A percentile compares a stretch with the other conserved stretches of the same genome.
Conservation (phyloP, 2,329 filamentous ascomycete species). For the Thelonectria olida region DNA sequence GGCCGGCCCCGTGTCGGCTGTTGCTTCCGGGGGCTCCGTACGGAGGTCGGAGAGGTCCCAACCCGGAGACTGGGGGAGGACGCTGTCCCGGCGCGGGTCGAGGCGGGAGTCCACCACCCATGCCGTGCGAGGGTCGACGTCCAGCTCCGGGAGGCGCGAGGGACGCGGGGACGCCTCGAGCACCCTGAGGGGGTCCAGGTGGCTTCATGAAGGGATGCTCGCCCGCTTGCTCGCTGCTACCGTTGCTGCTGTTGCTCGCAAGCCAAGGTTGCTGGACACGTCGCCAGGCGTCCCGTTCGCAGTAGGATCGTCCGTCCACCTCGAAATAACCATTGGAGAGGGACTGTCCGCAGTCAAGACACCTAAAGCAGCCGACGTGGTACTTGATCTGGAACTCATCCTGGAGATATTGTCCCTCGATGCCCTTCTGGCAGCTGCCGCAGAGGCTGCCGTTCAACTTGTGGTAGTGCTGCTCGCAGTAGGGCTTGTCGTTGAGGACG, state of each 20-base stretch:
- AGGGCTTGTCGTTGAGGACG: conserved; percentile 85
- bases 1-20: conserved; percentile 44
- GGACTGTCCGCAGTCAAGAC: conserved; percentile 77
- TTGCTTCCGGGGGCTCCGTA: not conserved
- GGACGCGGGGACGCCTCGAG: conserved; percentile 20
- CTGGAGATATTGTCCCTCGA: conserved; percentile 93
- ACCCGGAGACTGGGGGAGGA: not conserved
- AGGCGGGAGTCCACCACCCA: conserved; percentile 6
- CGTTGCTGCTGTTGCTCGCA: not conserved
- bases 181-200: conserved; percentile 20
- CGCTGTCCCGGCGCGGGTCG: not conserved
- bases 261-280: conserved; percentile 51
- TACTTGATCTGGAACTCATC: conserved; percentile 82
- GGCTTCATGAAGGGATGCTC: conserved; percentile 30
- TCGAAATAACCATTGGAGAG: conserved; percentile 92
- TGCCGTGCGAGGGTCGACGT: conserved; percentile 37
- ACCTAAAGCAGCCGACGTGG: conserved; percentile 88
- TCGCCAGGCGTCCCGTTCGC: conserved; percentile 83
- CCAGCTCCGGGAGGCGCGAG: conserved; percentile 19
- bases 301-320: conserved; percentile 81
- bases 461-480: conserved; percentile 94
- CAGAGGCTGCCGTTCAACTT: conserved; percentile 89
- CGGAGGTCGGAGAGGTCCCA: conserved; percentile 5
- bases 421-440: conserved; percentile 79
- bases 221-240: not conserved